Percentiles rank a stretch among this genome's conserved stretches.
Evolutionary conservation across 1,139 yeast genomes (phyloP).

Genomic region (Groenewaldozyma auringiensis): DNA sequence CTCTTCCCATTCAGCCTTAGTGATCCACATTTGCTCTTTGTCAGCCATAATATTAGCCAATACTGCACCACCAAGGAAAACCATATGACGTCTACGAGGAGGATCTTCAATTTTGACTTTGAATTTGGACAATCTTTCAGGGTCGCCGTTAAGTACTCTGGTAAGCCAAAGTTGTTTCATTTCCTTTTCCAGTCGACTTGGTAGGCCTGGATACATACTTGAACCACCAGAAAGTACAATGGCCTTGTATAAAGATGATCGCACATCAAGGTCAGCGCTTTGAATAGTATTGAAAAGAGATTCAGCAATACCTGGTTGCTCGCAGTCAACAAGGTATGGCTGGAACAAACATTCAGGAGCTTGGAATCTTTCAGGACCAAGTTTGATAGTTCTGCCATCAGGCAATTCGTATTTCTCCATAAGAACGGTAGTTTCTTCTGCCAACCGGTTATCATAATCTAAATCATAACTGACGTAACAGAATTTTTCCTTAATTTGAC

Average conservation of each 20-base stretch:
- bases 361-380: slow-evolving; percentile 93
- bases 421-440: slow-evolving; percentile 88
- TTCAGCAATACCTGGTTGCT: slow-evolving; percentile 96
- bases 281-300: slow-evolving; percentile 85
- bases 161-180: slow-evolving; percentile 94
- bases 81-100: slow-evolving; percentile 99
- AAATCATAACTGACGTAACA: slow-evolving; percentile 94
- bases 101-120: slow-evolving; percentile 98
- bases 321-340: slow-evolving; percentile 93
- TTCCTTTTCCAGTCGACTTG: slow-evolving; percentile 91
- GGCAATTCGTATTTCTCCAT: slow-evolving; percentile 91
- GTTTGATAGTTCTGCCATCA: slow-evolving; percentile 89
- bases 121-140: slow-evolving; percentile 79
- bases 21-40: slow-evolving; percentile 96
- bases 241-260: slow-evolving; percentile 82
- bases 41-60: slow-evolving; percentile 97
- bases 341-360: slow-evolving; percentile 98
- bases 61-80: slow-evolving; percentile 97
- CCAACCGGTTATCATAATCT: slow-evolving; percentile 76
- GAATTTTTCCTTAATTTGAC: slow-evolving; percentile 92
- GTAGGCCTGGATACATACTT: slow-evolving; percentile 97
- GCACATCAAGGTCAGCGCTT: slow-evolving; percentile 86
- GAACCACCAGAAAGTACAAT: slow-evolving; percentile 96
- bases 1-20: slow-evolving; percentile 96
- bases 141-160: slow-evolving; percentile 78